Conservation (phyloP, 2,329 filamentous ascomycete genomes). For the Pseudopyrenochaeta lycopersici region DNA sequence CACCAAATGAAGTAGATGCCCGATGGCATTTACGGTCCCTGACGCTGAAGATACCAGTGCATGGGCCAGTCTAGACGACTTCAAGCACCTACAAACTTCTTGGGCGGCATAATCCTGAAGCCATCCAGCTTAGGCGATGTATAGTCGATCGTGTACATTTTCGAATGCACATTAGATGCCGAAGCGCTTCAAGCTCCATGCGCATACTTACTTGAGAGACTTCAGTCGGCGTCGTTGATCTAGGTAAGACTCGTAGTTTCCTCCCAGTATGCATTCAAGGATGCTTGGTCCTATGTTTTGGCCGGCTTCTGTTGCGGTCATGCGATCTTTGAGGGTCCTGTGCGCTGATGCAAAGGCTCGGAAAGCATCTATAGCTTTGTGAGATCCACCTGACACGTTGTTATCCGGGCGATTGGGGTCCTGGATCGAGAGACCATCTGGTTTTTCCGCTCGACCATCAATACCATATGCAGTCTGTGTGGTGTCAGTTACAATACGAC, state of each 20-base stretch:
- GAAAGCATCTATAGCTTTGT: constrained; percentile 73
- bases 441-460: constrained; percentile 41
- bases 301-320: constrained; percentile 51
- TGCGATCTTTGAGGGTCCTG: constrained; percentile 57
- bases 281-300: constrained; percentile 61
- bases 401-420: constrained; percentile 88
- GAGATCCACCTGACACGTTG: constrained; percentile 89
- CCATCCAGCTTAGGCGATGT: neutral
- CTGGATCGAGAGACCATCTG: constrained; percentile 80
- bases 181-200: constrained; percentile 10
- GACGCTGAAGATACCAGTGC: neutral
- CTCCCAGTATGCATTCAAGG: constrained; percentile 75
- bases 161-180: neutral
- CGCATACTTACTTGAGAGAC: constrained; percentile 35
- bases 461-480: constrained; percentile 30
- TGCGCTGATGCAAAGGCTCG: constrained; percentile 68
- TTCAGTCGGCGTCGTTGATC: constrained; percentile 71
- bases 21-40: neutral
- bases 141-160: neutral
- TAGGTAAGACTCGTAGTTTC: constrained; percentile 80
- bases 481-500: constrained; percentile 9
- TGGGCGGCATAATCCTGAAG: neutral
- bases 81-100: neutral
- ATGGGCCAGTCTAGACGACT: neutral
- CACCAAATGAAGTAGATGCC: neutral